Evolutionary conservation across 179 eudicot species (phyloP).

Genomic region (Kewa caespitosa): DNA sequence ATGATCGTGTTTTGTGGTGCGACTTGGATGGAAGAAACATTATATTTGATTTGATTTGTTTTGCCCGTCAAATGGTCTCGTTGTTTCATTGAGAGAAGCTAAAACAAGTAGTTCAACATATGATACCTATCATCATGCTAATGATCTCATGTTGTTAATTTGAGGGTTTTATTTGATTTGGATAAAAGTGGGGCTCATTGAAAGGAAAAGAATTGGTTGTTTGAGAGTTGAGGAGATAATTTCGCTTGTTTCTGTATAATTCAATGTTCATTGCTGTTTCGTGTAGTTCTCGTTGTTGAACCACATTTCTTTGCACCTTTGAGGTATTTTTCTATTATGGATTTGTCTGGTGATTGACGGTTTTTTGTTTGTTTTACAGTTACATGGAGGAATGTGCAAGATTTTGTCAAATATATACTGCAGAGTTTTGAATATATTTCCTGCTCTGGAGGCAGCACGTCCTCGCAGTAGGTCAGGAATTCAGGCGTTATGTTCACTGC

Average conservation of each 20-base stretch:
- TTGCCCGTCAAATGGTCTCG: not conserved
- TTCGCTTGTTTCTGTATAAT: not conserved
- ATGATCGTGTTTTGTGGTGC: not conserved
- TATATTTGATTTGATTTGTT: constrained; percentile 2
- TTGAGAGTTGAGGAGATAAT: not conserved
- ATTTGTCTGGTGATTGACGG: not conserved
- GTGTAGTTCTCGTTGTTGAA: not conserved
- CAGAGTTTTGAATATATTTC: constrained; percentile 76
- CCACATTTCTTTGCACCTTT: not conserved
- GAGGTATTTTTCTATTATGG: constrained; percentile 5
- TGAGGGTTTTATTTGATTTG: not conserved
- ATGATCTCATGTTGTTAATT: not conserved
- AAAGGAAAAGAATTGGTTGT: not conserved
- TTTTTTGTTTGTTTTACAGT: constrained; percentile 42
- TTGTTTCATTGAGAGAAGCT: not conserved
- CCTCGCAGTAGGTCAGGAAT: constrained; percentile 95
- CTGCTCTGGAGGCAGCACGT: constrained; percentile 79
- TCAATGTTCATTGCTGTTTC: not conserved
- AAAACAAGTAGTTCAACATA: not conserved
- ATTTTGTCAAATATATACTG: constrained; percentile 57
- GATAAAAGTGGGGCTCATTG: not conserved
- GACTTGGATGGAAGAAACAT: not conserved
- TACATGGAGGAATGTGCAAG: constrained; percentile 94
- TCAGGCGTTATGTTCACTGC: constrained; percentile 90
- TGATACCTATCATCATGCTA: too few relatives aligned